A percentile compares a stretch with the other conserved stretches of the same genome.
Evolutionary conservation across 495 filamentous ascomycete genomes (phyloP).

Genomic region (Parathielavia hyrcaniae): DNA sequence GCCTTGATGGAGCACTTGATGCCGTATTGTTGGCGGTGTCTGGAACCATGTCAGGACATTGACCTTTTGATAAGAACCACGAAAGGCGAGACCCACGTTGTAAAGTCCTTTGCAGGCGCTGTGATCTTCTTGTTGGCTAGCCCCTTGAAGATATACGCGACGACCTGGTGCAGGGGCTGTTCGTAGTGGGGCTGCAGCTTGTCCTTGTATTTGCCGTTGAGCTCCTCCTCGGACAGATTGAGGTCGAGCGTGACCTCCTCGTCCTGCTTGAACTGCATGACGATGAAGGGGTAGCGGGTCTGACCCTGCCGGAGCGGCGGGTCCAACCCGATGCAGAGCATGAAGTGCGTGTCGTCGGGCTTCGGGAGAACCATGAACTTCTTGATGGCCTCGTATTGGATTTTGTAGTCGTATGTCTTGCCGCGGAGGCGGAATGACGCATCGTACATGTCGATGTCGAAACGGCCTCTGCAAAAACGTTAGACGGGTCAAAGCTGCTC

Average conservation of each 20-base stretch:
- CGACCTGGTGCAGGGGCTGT: conserved; percentile 80
- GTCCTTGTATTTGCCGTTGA: conserved; percentile 81
- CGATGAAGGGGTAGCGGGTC: conserved; percentile 95
- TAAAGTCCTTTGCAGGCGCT: conserved; percentile 88
- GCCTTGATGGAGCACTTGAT: conserved; percentile 99
- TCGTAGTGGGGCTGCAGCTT: conserved; percentile 86
- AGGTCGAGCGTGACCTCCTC: conserved; percentile 95
- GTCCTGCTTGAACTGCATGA: conserved; percentile 98
- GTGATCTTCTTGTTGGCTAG: conserved; percentile 90
- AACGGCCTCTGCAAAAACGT: conserved; percentile 71
- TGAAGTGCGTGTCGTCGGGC: conserved; percentile 88
- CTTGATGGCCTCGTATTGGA: conserved; percentile 94
- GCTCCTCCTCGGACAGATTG: conserved; percentile 85
- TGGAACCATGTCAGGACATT: conserved; percentile 29
- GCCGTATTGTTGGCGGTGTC: conserved; percentile 86
- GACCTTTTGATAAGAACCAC: too few species aligned
- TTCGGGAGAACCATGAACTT: conserved; percentile 98
- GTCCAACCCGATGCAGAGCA: conserved; percentile 93
- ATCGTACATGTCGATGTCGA: conserved; percentile 99
- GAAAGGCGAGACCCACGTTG: conserved; percentile 43
- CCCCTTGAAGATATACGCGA: conserved; percentile 89
- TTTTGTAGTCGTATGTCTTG: conserved; percentile 99
- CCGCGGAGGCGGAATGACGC: conserved; percentile 93
- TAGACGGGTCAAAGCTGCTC: conserved; percentile 20
- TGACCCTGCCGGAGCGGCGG: conserved; percentile 96